A percentile compares a stretch with the other conserved stretches of the same genome.
phyloP scores from a whole-genome alignment of 2,329 filamentous ascomycete genomes.

The Dothistroma pini region DNA sequence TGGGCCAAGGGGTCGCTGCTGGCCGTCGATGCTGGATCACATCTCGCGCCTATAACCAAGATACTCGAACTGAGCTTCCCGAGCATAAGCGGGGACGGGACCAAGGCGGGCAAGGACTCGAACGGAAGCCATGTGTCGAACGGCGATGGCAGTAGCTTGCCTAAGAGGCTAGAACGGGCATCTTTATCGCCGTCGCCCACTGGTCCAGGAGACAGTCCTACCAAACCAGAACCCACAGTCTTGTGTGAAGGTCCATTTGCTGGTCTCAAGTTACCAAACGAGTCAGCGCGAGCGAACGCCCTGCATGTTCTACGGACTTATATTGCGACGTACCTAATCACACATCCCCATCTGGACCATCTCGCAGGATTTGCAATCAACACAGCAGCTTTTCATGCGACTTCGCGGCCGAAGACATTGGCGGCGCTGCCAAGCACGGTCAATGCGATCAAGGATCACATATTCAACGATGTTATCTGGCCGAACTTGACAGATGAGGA shows the following conservation, averaged over 20 bases:
- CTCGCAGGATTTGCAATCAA: constrained; percentile 90
- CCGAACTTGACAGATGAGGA: constrained; percentile 96
- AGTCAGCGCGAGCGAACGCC: constrained; percentile 71
- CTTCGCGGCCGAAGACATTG: constrained; percentile 73
- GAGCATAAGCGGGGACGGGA: constrained; percentile 32
- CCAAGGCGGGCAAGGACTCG: constrained; percentile 1
- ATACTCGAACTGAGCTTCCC: constrained; percentile 63
- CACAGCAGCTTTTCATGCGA: constrained; percentile 77
- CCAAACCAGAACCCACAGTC: constrained; percentile 47
- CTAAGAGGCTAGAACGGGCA: neutral
- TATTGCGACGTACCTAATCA: constrained; percentile 86
- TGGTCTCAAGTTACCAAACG: constrained; percentile 67
- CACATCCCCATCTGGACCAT: constrained; percentile 96
- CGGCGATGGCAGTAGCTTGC: constrained; percentile 5
- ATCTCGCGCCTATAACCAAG: constrained; percentile 78
- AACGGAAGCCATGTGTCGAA: constrained; percentile 19
- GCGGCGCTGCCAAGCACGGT: constrained; percentile 88
- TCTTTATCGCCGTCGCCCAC: constrained; percentile 2
- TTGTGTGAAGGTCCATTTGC: constrained; percentile 68
- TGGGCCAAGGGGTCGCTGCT: constrained; percentile 82
- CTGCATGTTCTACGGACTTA: constrained; percentile 73
- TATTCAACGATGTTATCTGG: constrained; percentile 99
- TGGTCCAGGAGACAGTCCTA: constrained; percentile 17
- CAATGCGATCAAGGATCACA: constrained; percentile 83
- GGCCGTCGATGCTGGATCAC: constrained; percentile 90